Conservation (phyloP, 1,139 yeast genomes). For the Scheffersomyces lignicola region DNA sequence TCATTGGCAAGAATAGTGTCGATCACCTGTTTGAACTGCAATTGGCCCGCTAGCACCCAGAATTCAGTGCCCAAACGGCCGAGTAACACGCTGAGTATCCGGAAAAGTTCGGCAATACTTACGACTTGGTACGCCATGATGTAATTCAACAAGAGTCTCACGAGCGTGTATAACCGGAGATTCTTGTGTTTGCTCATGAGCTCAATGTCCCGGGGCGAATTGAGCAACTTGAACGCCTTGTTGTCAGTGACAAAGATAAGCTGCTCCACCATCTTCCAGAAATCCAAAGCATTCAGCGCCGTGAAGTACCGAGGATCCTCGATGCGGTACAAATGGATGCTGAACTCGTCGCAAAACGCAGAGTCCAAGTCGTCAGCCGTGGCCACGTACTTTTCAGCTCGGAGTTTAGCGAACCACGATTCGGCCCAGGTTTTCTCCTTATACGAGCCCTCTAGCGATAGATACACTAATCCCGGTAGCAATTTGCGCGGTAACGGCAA, state of each 20-base stretch:
- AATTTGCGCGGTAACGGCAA: constrained; percentile 15
- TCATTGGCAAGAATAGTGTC: constrained; percentile 53
- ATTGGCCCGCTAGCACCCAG: constrained; percentile 55
- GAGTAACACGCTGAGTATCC: constrained; percentile 46
- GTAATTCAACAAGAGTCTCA: constrained; percentile 49
- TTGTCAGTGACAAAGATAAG: constrained; percentile 42
- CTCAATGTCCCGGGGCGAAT: constrained; percentile 45
- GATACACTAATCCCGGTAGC: constrained; percentile 51
- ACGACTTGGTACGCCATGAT: constrained; percentile 48
- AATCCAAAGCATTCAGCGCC: constrained; percentile 41
- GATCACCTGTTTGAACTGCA: constrained; percentile 50
- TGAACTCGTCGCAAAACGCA: constrained; percentile 54
- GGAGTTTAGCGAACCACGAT: constrained; percentile 14
- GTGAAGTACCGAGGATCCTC: constrained; percentile 53
- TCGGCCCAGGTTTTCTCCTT: constrained; percentile 37
- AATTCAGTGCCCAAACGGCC: constrained; percentile 37
- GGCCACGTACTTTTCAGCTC: not conserved
- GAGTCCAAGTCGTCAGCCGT: constrained; percentile 20
- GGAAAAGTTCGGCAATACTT: constrained; percentile 57
- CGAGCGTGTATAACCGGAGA: constrained; percentile 45
- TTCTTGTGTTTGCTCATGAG: constrained; percentile 37
- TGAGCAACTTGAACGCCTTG: constrained; percentile 40
- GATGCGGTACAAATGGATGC: constrained; percentile 48
- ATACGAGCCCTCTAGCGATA: constrained; percentile 53
- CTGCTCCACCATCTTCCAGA: constrained; percentile 53